Base-by-base conservation (phyloP, 108 stramenopile species). In the Epipyxis sp. region DNA sequence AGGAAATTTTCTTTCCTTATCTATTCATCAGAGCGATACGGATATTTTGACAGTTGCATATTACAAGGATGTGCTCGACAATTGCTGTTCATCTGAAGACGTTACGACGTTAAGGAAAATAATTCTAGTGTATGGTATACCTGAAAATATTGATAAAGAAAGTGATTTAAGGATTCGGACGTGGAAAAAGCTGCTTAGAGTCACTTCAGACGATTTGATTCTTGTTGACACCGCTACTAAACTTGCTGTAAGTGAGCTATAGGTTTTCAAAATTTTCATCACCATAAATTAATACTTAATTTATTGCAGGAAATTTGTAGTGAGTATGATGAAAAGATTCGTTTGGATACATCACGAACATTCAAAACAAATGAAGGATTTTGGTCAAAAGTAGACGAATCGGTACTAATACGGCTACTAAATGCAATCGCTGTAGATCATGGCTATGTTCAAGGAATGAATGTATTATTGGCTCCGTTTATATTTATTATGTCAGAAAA, bases 401-500 rank as follows among this genome's bases (percentile, higher is more conserved):
- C 16, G 6, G 43, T 29, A 27, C 10, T 74, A 42, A 13, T 42
- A 27, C n/a, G 71, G 6, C 41, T 74, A 27, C 32, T 74, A 35
- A 27, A 37, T 34, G 71, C 50, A 6, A 54, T 37, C 6, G 6
- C 71, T 13, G 50, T 20, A 57, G 50, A 46, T 74, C 29, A 74
- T 74, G 71, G 71, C 20, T 74, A 74, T 39, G 71, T 74, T 29
- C 71, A 74, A 74, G 71, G 71, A 10, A 74, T 74, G 71, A 74
- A 74, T 74, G 71, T 74, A 13, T 25, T 74, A 6, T 34, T 57
- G 13, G 71, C 13, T 10, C 71, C 71, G 3, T 74, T 74, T 25
- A 37, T 74, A 13, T 35, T 74, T 74, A 30, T 74, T 32, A 74
- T 74, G 71, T 42, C 71, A 10, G 71, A 74, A 39, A 10, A 43